phyloP scores from a whole-genome alignment of 1,284 basidiomycete genomes.

The Ganoderma lingzhi region DNA sequence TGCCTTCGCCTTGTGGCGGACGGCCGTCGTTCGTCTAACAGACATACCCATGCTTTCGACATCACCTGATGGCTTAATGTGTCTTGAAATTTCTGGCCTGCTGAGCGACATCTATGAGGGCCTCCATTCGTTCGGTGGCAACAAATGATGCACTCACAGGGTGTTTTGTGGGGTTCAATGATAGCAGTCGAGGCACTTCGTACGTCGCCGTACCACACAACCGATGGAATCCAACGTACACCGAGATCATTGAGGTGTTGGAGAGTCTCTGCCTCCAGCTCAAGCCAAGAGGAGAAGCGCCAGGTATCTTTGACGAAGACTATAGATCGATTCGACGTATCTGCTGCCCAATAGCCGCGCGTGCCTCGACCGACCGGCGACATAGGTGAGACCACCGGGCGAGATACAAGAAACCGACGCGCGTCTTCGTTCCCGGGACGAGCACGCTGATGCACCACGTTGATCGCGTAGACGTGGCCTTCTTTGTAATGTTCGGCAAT shows the following conservation, averaged over 20 bases:
- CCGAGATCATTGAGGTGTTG: not conserved
- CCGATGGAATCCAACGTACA: not conserved
- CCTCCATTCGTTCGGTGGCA: too few species aligned
- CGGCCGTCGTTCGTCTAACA: not conserved
- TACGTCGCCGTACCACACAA: not conserved
- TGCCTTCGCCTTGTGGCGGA: not conserved
- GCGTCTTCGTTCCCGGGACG: not conserved
- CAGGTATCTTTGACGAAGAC: not conserved
- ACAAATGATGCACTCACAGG: not conserved
- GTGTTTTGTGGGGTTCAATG: not conserved
- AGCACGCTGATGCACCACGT: not conserved
- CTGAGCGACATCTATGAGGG: not conserved
- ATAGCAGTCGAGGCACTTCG: too few species aligned
- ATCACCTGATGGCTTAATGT: not conserved
- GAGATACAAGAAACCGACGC: not conserved
- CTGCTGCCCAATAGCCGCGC: not conserved
- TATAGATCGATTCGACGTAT: not conserved
- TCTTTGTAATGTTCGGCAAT: not conserved
- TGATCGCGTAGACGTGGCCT: not conserved
- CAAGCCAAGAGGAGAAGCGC: not conserved
- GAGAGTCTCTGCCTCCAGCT: not conserved
- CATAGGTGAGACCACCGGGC: not conserved
- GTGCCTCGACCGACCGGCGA: not conserved
- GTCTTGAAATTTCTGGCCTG: not conserved
- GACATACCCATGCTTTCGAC: not conserved